These are phyloP conservation scores for Ganoderma sinense DNA, from an alignment of 1,284 basidiomycete genomes.

Conservation along the genomic window DNA sequence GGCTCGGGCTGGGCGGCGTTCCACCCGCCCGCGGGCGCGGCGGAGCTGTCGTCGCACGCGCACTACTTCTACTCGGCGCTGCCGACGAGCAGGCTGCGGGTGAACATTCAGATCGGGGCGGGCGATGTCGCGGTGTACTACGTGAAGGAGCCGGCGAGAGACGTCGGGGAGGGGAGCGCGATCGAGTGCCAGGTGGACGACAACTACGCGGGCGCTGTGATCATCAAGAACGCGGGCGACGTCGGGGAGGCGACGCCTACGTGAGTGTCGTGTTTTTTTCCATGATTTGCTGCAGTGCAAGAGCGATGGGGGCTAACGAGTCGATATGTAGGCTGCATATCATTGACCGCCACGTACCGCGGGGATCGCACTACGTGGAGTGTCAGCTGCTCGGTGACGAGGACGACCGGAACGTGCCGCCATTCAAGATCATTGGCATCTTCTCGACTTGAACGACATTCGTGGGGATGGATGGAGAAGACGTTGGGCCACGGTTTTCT, in stretches of 20 bases:
- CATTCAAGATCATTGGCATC: slow-evolving; percentile 88
- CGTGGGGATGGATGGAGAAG: neutral
- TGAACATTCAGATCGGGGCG: slow-evolving; percentile 76
- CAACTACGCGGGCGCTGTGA: slow-evolving; percentile 68
- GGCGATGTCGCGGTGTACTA: slow-evolving; percentile 87
- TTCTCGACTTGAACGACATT: slow-evolving; percentile 63
- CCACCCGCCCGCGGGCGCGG: slow-evolving; percentile 64
- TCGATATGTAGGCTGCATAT: slow-evolving; percentile 61
- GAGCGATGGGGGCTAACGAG: slow-evolving; percentile 10
- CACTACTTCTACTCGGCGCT: slow-evolving; percentile 92
- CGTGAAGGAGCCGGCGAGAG: slow-evolving; percentile 63
- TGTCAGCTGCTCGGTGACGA: slow-evolving; percentile 84
- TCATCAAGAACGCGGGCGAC: slow-evolving; percentile 69
- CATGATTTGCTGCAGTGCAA: slow-evolving; percentile 5
- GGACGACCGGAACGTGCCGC: slow-evolving; percentile 67
- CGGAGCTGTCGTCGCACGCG: slow-evolving; percentile 58
- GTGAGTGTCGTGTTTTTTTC: slow-evolving; percentile 51
- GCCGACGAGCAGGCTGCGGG: slow-evolving; percentile 78
- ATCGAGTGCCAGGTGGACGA: slow-evolving; percentile 90
- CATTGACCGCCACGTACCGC: slow-evolving; percentile 80
- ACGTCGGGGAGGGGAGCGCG: slow-evolving; percentile 63
- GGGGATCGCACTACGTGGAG: slow-evolving; percentile 88
- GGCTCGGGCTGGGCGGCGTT: slow-evolving; percentile 88
- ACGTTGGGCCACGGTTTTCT: neutral
- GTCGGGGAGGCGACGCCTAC: slow-evolving; percentile 55